These are phyloP conservation scores for Leucoagaricus sp. DNA, from an alignment of 1,284 basidiomycete genomes.

Conservation along the genomic window DNA sequence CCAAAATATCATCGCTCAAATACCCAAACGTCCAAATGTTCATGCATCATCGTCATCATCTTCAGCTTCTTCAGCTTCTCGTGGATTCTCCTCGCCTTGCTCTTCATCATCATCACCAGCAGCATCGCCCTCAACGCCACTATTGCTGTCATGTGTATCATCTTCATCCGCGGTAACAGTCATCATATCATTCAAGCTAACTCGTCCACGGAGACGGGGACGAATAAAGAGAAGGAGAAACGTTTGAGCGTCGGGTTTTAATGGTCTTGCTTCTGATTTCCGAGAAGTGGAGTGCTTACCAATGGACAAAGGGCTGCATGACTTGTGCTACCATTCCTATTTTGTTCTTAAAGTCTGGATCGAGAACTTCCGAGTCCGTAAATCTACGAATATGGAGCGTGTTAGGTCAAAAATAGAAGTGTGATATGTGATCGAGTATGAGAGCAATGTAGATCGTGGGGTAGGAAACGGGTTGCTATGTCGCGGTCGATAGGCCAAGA, in stretches of 20 bases:
- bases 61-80: not conserved
- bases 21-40: not conserved
- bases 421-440: too few relatives aligned
- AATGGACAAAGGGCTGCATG: conserved; percentile 79
- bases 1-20: too few relatives aligned
- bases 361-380: conserved; percentile 71
- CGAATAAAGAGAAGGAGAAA: not conserved
- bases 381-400: conserved; percentile 53
- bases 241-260: too few relatives aligned
- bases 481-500: too few relatives aligned
- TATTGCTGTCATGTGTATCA: too few relatives aligned
- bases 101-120: conserved; percentile 27
- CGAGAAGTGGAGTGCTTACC: conserved; percentile 57
- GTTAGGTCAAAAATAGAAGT: too few relatives aligned
- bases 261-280: too few relatives aligned
- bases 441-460: too few relatives aligned
- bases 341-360: conserved; percentile 64
- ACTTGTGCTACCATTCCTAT: conserved; percentile 57
- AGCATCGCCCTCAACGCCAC: too few relatives aligned
- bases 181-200: conserved; percentile 65
- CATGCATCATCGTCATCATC: not conserved
- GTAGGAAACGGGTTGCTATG: too few relatives aligned
- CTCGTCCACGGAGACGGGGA: not conserved
- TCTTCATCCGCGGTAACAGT: conserved; percentile 32
- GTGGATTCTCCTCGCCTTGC: conserved; percentile 18